A percentile compares a stretch with the other conserved stretches of the same genome.
Evolutionary conservation across 1,284 basidiomycete genomes (phyloP).

Genomic region (Peniophora sp.): DNA sequence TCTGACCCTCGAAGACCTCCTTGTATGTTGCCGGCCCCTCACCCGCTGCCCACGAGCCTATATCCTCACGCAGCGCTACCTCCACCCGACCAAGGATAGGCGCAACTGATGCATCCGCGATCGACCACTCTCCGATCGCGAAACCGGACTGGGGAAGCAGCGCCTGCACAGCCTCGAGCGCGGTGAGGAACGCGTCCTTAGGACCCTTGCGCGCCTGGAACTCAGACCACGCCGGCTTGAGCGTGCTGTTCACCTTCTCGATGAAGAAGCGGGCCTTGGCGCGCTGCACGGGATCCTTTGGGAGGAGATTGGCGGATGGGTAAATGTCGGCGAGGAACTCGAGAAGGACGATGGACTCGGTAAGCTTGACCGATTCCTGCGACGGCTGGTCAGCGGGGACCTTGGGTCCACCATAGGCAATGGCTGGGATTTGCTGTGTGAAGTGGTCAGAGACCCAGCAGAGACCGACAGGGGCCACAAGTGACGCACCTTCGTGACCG

Average conservation of each 20-base stretch:
- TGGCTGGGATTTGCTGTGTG: slow-evolving; percentile 45
- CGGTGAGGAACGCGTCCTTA: slow-evolving; percentile 31
- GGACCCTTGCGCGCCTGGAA: slow-evolving; percentile 27
- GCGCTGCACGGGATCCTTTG: slow-evolving; percentile 43
- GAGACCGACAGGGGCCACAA: slow-evolving; percentile 49
- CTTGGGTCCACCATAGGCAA: slow-evolving; percentile 50
- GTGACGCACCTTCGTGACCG: slow-evolving; percentile 34
- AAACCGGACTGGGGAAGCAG: slow-evolving; percentile 22
- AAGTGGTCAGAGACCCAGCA: neutral
- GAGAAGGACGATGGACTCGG: slow-evolving; percentile 54
- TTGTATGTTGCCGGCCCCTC: neutral
- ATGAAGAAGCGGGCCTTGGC: slow-evolving; percentile 50
- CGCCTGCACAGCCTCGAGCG: slow-evolving; percentile 23
- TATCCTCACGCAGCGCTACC: slow-evolving; percentile 22
- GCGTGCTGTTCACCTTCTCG: slow-evolving; percentile 27
- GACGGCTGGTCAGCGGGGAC: slow-evolving; percentile 44
- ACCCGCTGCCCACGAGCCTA: neutral
- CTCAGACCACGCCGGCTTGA: neutral
- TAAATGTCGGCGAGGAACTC: slow-evolving; percentile 55
- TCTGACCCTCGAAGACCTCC: neutral
- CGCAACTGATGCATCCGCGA: slow-evolving; percentile 45
- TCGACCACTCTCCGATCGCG: slow-evolving; percentile 32
- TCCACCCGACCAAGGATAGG: slow-evolving; percentile 29
- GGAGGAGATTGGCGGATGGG: slow-evolving; percentile 35
- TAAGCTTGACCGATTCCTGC: slow-evolving; percentile 46